These are phyloP conservation scores for Hypericum perforatum DNA, from an alignment of 345 rosid species.

Conservation along the genomic window DNA sequence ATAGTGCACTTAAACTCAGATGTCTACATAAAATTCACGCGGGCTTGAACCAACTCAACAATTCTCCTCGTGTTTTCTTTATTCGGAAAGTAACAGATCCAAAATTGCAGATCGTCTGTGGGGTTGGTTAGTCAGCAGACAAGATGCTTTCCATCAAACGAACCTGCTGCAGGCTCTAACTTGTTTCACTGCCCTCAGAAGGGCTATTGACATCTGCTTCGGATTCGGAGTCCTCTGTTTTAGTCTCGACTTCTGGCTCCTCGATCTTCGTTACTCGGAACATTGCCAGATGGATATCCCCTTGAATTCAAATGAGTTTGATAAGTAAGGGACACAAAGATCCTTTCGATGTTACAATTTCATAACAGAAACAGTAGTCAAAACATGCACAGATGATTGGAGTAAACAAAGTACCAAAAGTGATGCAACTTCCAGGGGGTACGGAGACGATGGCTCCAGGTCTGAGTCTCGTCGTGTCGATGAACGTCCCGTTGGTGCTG, in stretches of 20 bases:
- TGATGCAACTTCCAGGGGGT: slow-evolving; percentile 49
- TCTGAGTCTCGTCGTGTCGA: slow-evolving; percentile 45
- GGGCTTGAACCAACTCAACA: too few species aligned
- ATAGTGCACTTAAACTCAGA: too few species aligned
- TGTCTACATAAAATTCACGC: too few species aligned
- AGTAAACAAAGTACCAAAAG: slow-evolving; percentile 38
- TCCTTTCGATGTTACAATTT: neutral
- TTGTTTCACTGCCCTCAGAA: slow-evolving; percentile 11
- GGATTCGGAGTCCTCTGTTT: slow-evolving; percentile 26
- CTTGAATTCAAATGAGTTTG: slow-evolving; percentile 13
- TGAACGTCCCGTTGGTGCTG: slow-evolving; percentile 84
- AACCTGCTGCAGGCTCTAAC: slow-evolving; percentile 3
- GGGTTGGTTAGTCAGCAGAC: too few species aligned
- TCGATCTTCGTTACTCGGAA: slow-evolving; percentile 58
- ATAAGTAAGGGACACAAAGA: neutral
- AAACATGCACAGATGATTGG: neutral
- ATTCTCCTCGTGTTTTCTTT: too few species aligned
- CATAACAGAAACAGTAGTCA: neutral
- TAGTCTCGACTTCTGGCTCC: slow-evolving; percentile 12
- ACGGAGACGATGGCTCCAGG: slow-evolving; percentile 56
- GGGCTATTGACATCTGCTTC: slow-evolving; percentile 15
- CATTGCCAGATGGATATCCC: slow-evolving; percentile 68
- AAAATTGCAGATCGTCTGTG: too few species aligned
- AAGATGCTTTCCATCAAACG: too few species aligned
- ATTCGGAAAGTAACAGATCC: too few species aligned